Conservation (phyloP, 129 eudicot genomes). For the Chrysanthemum makinoi region DNA sequence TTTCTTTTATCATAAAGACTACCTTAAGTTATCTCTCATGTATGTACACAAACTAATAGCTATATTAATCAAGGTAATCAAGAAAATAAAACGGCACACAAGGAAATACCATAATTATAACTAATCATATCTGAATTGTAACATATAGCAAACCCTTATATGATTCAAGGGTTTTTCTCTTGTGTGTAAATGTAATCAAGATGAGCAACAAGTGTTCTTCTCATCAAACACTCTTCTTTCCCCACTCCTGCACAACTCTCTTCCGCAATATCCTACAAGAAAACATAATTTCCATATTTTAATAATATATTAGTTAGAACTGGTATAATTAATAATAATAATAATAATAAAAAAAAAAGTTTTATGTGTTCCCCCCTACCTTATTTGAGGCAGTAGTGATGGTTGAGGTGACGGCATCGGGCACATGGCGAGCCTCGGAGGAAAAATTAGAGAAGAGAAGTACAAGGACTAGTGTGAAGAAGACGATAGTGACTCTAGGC, state of each 20-base stretch:
- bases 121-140: background rate
- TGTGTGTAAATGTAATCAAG: constrained; percentile 36
- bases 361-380: constrained; percentile 11
- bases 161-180: constrained; percentile 27
- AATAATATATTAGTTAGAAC: too few species aligned
- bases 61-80: background rate
- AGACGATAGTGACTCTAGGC: constrained; percentile 27
- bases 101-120: background rate
- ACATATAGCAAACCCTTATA: background rate
- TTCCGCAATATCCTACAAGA: constrained; percentile 21
- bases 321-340: too few species aligned
- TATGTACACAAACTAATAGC: constrained; percentile 12
- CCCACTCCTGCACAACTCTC: constrained; percentile 26
- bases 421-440: constrained; percentile 19
- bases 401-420: constrained; percentile 18
- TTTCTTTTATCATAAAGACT: background rate
- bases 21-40: background rate
- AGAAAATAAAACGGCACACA: background rate
- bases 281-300: background rate
- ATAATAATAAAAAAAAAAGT: too few species aligned
- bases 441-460: constrained; percentile 3
- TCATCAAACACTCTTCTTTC: constrained; percentile 32
- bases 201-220: constrained; percentile 35
- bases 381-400: background rate
- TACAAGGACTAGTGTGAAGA: constrained; percentile 21